Evolutionary conservation across 768 basidiomycete species (phyloP).

Genomic region (Kwoniella dejecticola): DNA sequence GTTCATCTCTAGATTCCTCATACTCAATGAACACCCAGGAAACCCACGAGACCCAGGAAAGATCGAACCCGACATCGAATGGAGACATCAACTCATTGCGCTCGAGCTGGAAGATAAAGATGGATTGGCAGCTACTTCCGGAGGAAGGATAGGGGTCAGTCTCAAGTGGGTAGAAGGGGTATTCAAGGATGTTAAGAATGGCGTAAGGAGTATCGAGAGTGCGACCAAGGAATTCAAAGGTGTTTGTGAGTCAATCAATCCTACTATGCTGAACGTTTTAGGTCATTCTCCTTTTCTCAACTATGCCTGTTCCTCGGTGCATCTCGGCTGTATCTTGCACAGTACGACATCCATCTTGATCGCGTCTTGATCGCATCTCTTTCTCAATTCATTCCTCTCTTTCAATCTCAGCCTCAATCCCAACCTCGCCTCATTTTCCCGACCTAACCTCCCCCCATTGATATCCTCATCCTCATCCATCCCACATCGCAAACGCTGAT

Average conservation of each 20-base stretch:
- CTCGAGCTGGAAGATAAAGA: conserved; percentile 36
- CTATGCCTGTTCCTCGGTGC: too few relatives aligned
- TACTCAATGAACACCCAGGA: background rate
- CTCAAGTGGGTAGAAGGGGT: conserved; percentile 39
- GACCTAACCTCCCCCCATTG: too few relatives aligned
- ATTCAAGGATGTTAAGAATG: conserved; percentile 23
- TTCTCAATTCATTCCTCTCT: too few relatives aligned
- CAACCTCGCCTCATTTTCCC: too few relatives aligned
- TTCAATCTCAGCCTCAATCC: background rate
- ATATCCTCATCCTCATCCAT: too few relatives aligned
- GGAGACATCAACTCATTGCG: conserved; percentile 37
- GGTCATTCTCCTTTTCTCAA: too few relatives aligned
- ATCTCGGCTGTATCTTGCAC: too few relatives aligned
- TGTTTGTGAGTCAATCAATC: conserved; percentile 48
- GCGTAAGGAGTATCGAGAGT: conserved; percentile 15
- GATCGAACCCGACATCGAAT: conserved; percentile 17
- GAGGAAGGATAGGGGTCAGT: conserved; percentile 34
- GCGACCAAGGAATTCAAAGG: conserved; percentile 46
- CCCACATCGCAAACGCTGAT: too few relatives aligned
- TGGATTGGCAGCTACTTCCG: conserved; percentile 41
- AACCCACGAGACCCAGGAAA: too few relatives aligned
- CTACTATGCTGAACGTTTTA: too few relatives aligned
- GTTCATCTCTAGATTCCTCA: conserved; percentile 26
- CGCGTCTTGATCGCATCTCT: too few relatives aligned
- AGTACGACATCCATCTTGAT: too few relatives aligned